Conservation (phyloP, 352 stramenopile species). For the Phytophthora lateralis region DNA sequence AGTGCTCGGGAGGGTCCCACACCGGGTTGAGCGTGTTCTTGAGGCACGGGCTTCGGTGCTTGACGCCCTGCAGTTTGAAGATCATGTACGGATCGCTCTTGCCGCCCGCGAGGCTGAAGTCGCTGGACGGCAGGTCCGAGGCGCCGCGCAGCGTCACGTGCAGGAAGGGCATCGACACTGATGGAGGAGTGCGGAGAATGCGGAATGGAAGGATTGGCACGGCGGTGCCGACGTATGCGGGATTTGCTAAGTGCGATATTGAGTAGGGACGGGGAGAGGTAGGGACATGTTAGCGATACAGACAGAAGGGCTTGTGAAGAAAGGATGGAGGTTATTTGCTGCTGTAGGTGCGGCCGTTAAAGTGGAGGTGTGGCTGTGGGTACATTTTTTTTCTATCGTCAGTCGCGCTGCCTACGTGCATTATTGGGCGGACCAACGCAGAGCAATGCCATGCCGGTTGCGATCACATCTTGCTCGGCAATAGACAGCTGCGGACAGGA, state of each 20-base stretch:
- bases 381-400: slow-evolving; percentile 10
- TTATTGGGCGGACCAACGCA: neutral
- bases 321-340: neutral
- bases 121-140: slow-evolving; percentile 60
- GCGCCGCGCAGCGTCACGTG: slow-evolving; percentile 54
- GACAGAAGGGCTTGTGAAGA: neutral
- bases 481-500: neutral
- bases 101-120: slow-evolving; percentile 57
- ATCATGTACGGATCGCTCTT: slow-evolving; percentile 84
- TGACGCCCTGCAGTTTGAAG: slow-evolving; percentile 52
- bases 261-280: slow-evolving; percentile 2
- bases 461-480: neutral
- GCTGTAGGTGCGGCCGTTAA: slow-evolving; percentile 3
- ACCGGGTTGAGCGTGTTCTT: slow-evolving; percentile 71
- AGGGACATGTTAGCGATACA: neutral
- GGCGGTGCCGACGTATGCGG: neutral
- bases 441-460: neutral
- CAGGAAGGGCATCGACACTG: slow-evolving; percentile 48
- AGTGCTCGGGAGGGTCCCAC: slow-evolving; percentile 65
- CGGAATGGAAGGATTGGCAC: slow-evolving; percentile 14
- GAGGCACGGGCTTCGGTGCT: slow-evolving; percentile 63
- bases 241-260: neutral
- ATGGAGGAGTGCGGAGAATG: slow-evolving; percentile 15
- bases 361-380: slow-evolving; percentile 1
- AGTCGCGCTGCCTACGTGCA: neutral